Percentiles rank a stretch among this genome's conserved stretches.
Conservation (phyloP, 2,329 filamentous ascomycete genomes). For the Byssothecium circinans region DNA sequence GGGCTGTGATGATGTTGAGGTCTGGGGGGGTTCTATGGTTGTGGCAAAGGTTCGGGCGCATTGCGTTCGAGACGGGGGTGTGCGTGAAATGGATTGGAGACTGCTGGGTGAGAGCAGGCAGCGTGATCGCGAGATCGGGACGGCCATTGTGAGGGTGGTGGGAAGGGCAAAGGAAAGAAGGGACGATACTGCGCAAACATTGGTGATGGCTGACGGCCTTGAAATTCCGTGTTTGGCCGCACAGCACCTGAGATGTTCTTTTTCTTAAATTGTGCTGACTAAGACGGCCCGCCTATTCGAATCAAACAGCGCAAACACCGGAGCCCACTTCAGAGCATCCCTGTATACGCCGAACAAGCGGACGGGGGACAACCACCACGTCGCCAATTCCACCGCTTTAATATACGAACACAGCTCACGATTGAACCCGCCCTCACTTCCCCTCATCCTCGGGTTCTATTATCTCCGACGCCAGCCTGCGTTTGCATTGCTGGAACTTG, state of each 20-base stretch:
- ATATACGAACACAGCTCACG: slow-evolving; percentile 3
- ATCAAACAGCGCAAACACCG: slow-evolving; percentile 30
- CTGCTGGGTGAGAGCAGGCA: slow-evolving; percentile 30
- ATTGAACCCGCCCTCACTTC: not conserved
- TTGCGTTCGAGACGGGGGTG: slow-evolving; percentile 16
- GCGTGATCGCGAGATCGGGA: slow-evolving; percentile 36
- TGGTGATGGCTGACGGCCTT: slow-evolving; percentile 14
- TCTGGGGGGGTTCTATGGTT: slow-evolving; percentile 29
- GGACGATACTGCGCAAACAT: too few relatives aligned
- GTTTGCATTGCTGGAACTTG: slow-evolving; percentile 1
- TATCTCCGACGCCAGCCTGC: not conserved
- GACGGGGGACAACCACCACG: slow-evolving; percentile 37
- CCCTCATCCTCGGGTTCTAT: slow-evolving; percentile 1
- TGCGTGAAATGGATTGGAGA: slow-evolving; percentile 12
- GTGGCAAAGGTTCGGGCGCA: slow-evolving; percentile 38
- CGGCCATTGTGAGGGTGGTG: slow-evolving; percentile 27
- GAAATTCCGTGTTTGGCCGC: slow-evolving; percentile 32
- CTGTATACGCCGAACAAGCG: slow-evolving; percentile 28
- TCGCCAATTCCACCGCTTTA: slow-evolving; percentile 32
- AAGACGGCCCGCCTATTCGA: slow-evolving; percentile 11
- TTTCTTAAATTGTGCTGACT: not conserved
- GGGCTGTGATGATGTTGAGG: slow-evolving; percentile 17
- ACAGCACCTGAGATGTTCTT: not conserved
- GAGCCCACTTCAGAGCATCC: slow-evolving; percentile 29
- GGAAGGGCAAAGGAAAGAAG: not conserved